Evolutionary conservation across 352 stramenopile genomes (phyloP), one percentile per base, ranked within the genome.

Genomic region (Plasmopara muralis): DNA sequence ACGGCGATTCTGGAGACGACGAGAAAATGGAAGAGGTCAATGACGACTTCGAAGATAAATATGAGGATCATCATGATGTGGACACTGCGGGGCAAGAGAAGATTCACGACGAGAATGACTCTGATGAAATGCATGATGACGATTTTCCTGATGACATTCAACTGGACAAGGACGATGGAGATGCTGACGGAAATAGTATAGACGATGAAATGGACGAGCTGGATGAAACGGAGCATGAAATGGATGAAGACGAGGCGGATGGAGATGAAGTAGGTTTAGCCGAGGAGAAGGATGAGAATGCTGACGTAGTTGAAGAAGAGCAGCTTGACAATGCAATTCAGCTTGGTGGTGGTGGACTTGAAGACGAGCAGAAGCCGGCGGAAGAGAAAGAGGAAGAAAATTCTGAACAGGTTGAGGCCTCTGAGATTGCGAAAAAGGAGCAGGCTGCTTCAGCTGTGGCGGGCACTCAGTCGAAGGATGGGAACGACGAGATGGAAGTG

Each of bases 31-130:
- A 97, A 6, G 64, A 95, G 30, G 73, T 97, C 39, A 89, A 97
- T 54, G 89, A 97, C n/a, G 74, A 93, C 62, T 87, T 90, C 47
- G 85, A 96, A 25, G 72, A 95, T 49, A 77, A 95, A 39, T 89
- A 91, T 47, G 79, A 90, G 55, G 79, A 88, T 6, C 71, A 93
- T 25, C 67, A 85, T 46, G 67, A 82, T 10, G 52, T 87, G n/a
- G 74, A 85, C 38, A 71, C 70, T 0, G 61, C 72, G 41, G 72
- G 83, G 29, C 73, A 69, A 40, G 68, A 87, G 12, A 66, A 89
- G 5, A 66, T 61, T 6, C 69, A 81, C 18, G 70, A 74, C 42
- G 64, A 72, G 9, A 72, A 95, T 6, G 64, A 81, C 25, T 47
- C 62, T 10, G 63, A 82, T 28, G 70, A 96, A 20, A 69, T 87